These are phyloP conservation scores for Areca catechu DNA, from an alignment of 176 grass and related monocot species.

Conservation along the genomic window DNA sequence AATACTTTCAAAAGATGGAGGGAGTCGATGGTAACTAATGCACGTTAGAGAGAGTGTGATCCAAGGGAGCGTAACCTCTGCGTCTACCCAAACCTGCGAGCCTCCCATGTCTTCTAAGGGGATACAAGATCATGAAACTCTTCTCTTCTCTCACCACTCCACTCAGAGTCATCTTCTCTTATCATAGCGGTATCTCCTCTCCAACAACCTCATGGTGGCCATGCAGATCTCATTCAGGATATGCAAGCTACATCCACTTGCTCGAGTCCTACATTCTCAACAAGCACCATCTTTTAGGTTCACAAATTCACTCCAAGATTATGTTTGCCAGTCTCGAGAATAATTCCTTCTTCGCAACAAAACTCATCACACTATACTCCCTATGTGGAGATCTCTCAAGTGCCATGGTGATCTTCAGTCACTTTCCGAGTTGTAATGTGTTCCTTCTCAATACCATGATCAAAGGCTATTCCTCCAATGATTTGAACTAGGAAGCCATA, in stretches of 20 bases:
- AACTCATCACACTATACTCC: constrained; percentile 23
- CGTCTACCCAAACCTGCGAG: no score
- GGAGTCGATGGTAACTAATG: no score
- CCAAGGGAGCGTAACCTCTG: no score
- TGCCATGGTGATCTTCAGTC: neutral
- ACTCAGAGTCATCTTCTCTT: no score
- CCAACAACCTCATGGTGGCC: no score
- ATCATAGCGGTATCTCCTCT: no score
- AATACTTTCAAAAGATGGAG: no score
- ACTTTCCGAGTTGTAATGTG: neutral
- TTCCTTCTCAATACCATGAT: constrained; percentile 24
- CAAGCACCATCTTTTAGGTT: neutral
- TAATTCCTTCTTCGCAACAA: constrained; percentile 14
- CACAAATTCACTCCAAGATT: constrained; percentile 11
- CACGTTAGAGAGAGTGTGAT: no score
- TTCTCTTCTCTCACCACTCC: no score
- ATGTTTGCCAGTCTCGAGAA: neutral
- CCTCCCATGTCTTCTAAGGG: no score
- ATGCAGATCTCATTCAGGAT: no score
- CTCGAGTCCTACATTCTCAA: constrained; percentile 15
- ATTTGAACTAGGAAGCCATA: constrained; percentile 8
- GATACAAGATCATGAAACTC: no score
- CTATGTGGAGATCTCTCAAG: neutral
- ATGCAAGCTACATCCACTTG: neutral
- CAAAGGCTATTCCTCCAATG: constrained; percentile 10